Evolutionary conservation across 2,329 filamentous ascomycete species (phyloP).

Genomic region (Penicillium hesseltinei): DNA sequence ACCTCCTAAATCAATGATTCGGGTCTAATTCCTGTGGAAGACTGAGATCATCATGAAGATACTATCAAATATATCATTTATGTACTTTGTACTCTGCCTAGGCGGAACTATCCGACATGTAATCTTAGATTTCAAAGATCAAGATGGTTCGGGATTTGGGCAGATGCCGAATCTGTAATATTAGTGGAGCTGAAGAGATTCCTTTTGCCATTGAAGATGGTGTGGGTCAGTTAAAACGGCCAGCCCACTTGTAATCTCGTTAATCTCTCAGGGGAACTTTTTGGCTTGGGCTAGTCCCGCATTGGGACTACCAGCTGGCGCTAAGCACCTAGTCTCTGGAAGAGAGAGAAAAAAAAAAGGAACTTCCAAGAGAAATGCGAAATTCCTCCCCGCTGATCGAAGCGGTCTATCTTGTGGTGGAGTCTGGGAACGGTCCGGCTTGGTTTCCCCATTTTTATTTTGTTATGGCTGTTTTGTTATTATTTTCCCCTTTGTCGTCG

Average conservation of each 20-base stretch:
- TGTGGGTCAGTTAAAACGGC: conserved; percentile 15
- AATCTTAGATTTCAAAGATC: background rate
- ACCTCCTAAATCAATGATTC: background rate
- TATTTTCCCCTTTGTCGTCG: background rate
- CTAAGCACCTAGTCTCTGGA: background rate
- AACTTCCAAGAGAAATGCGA: background rate
- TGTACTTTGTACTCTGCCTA: background rate
- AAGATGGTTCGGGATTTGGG: conserved; percentile 21
- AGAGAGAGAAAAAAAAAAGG: background rate
- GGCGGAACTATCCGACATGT: background rate
- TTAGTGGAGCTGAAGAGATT: conserved; percentile 16
- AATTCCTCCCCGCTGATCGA: conserved; percentile 22
- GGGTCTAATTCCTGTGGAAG: background rate
- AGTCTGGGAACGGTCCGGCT: conserved; percentile 25
- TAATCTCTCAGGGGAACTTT: conserved; percentile 6
- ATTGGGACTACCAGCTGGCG: conserved; percentile 1
- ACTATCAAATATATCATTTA: background rate
- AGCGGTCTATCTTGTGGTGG: conserved; percentile 20
- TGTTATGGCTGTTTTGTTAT: background rate
- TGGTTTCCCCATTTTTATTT: conserved; percentile 9
- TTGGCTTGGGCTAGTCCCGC: background rate
- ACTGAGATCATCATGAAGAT: background rate
- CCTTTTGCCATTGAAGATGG: conserved; percentile 16
- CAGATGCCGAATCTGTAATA: conserved; percentile 3
- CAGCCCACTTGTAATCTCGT: conserved; percentile 11